These are phyloP conservation scores for Daldinia vernicosa DNA, from an alignment of 495 filamentous ascomycete genomes.

Conservation along the genomic window DNA sequence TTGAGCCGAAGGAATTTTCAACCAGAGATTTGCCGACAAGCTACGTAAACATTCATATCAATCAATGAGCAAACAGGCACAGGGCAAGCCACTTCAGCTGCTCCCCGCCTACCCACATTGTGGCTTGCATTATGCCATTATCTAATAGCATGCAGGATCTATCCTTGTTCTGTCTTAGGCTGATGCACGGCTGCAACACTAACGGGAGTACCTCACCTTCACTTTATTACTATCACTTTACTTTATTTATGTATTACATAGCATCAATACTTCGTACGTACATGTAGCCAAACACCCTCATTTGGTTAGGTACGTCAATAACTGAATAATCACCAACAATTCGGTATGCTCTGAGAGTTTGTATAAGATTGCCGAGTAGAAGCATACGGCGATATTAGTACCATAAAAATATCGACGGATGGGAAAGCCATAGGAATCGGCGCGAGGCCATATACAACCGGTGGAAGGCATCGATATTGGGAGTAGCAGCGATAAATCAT, in stretches of 20 bases:
- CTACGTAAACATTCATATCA: constrained; percentile 19
- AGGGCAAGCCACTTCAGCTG: no score
- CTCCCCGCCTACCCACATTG: not conserved
- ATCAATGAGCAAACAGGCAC: no score
- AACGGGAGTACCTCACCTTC: not conserved
- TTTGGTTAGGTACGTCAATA: not conserved
- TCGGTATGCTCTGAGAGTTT: constrained; percentile 10
- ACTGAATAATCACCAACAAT: not conserved
- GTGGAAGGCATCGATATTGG: constrained; percentile 16
- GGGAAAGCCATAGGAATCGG: constrained; percentile 20
- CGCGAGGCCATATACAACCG: constrained; percentile 25
- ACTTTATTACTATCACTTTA: no score
- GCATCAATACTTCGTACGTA: not conserved
- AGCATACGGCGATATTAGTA: not conserved
- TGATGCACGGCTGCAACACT: not conserved
- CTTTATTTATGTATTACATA: no score
- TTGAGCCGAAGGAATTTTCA: constrained; percentile 36
- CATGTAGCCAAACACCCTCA: not conserved
- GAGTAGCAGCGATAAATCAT: constrained; percentile 36
- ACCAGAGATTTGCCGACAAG: constrained; percentile 34
- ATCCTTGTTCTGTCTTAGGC: constrained; percentile 3
- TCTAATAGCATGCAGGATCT: constrained; percentile 6
- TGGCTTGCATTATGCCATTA: constrained; percentile 12
- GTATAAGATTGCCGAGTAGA: not conserved
- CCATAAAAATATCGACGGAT: constrained; percentile 8